phyloP scores from a whole-genome alignment of 352 stramenopile genomes.

The Pythium sukuiense region DNA sequence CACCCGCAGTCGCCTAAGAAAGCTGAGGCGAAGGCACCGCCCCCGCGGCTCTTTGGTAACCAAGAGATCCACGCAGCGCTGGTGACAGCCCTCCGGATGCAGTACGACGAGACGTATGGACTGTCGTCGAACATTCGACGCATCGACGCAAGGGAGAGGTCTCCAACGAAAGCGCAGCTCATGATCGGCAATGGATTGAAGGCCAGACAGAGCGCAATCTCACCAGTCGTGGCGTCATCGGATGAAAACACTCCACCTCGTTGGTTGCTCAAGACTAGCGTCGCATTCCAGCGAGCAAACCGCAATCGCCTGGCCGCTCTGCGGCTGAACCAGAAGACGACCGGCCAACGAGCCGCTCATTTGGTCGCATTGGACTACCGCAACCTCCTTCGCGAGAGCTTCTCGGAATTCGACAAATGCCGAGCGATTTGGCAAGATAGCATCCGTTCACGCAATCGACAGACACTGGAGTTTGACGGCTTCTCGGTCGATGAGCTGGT shows the following conservation, averaged over 20 bases:
- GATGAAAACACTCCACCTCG: constrained; percentile 39
- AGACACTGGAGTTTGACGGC: constrained; percentile 28
- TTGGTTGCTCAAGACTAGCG: constrained; percentile 62
- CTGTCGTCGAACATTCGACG: constrained; percentile 38
- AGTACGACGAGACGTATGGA: constrained; percentile 70
- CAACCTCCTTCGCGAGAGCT: constrained; percentile 28
- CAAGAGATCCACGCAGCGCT: constrained; percentile 53
- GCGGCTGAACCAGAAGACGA: constrained; percentile 35
- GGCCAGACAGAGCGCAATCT: background rate
- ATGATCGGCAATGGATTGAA: background rate
- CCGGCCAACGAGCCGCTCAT: constrained; percentile 43
- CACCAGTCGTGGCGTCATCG: background rate
- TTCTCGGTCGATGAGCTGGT: constrained; percentile 45
- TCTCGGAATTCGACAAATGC: constrained; percentile 50
- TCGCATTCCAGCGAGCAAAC: constrained; percentile 56
- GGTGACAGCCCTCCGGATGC: constrained; percentile 47
- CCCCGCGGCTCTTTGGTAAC: constrained; percentile 30
- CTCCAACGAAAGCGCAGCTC: constrained; percentile 12
- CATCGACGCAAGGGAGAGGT: constrained; percentile 18
- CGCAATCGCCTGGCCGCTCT: constrained; percentile 42
- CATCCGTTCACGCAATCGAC: constrained; percentile 30
- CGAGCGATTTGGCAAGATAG: constrained; percentile 47
- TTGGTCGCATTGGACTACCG: constrained; percentile 54
- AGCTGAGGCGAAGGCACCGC: constrained; percentile 3
- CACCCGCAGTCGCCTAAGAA: constrained; percentile 8